Evolutionary conservation across 768 basidiomycete species (phyloP).

Genomic region (Tricholomella constricta): DNA sequence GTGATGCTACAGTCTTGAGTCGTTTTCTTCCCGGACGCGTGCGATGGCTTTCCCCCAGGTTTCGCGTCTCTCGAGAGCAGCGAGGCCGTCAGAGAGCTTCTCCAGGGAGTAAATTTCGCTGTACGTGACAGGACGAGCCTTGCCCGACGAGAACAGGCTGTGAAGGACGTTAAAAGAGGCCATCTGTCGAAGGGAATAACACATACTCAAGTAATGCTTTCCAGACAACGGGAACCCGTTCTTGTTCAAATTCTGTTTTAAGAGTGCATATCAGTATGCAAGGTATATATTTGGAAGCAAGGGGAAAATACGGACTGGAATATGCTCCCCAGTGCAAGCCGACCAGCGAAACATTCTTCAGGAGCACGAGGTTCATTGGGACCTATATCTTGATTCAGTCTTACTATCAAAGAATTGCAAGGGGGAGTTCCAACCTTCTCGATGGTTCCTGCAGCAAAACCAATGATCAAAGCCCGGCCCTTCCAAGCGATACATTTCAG

Average conservation of each 20-base stretch:
- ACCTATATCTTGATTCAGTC: constrained; percentile 62
- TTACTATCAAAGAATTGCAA: too few relatives aligned
- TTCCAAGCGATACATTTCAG: constrained; percentile 96
- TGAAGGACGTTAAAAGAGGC: not conserved
- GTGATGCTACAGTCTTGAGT: constrained; percentile 17
- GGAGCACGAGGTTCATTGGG: constrained; percentile 78
- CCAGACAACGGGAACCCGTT: constrained; percentile 71
- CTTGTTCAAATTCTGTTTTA: constrained; percentile 61
- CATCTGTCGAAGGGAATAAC: not conserved
- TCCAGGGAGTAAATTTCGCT: constrained; percentile 70
- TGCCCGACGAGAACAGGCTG: constrained; percentile 70
- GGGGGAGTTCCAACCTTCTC: too few relatives aligned
- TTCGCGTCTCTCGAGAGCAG: constrained; percentile 76
- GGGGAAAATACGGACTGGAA: constrained; percentile 45
- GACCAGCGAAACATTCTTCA: constrained; percentile 84
- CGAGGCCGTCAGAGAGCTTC: constrained; percentile 63
- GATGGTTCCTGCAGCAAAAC: constrained; percentile 84
- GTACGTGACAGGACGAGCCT: constrained; percentile 71
- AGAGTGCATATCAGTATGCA: constrained; percentile 1
- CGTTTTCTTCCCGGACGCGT: constrained; percentile 42
- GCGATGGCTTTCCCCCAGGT: constrained; percentile 94
- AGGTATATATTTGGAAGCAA: not conserved
- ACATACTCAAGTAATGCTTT: constrained; percentile 64
- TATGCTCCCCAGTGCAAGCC: constrained; percentile 92
- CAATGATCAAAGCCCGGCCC: constrained; percentile 90